Evolutionary conservation across 805 yeast genomes (phyloP).

Genomic region (Lipomyces orientalis): DNA sequence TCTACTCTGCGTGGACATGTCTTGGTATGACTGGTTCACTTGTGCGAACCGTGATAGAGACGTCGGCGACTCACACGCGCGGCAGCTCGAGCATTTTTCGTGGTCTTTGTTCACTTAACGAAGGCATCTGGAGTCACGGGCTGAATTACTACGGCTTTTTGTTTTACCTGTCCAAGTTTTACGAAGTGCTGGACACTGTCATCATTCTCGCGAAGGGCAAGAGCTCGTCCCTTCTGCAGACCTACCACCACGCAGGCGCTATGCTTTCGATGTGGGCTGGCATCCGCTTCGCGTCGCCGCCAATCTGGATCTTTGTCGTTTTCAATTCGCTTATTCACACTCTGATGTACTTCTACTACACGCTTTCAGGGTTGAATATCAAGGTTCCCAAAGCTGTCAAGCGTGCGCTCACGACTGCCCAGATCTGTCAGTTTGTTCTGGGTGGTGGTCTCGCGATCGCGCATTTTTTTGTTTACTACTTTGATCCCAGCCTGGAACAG

Average conservation of each 20-base stretch:
- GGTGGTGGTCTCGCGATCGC: constrained; percentile 72
- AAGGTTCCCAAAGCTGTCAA: constrained; percentile 63
- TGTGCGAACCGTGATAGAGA: constrained; percentile 48
- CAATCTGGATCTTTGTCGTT: constrained; percentile 80
- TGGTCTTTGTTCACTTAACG: constrained; percentile 62
- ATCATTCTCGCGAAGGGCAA: constrained; percentile 71
- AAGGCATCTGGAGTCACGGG: constrained; percentile 63
- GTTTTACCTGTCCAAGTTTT: constrained; percentile 72
- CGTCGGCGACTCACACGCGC: constrained; percentile 44
- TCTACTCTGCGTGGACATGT: constrained; percentile 74
- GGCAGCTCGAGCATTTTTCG: constrained; percentile 58
- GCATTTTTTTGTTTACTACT: constrained; percentile 66
- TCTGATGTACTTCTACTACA: constrained; percentile 73
- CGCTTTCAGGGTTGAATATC: constrained; percentile 63
- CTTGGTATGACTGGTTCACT: constrained; percentile 66
- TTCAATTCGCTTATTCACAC: constrained; percentile 81
- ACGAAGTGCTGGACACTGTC: constrained; percentile 71
- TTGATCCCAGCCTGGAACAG: constrained; percentile 53
- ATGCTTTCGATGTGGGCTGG: constrained; percentile 86
- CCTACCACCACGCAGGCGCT: constrained; percentile 81
- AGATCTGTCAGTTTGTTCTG: constrained; percentile 68
- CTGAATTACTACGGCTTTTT: constrained; percentile 65
- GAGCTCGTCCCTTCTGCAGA: constrained; percentile 68
- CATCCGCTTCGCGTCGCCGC: constrained; percentile 69
- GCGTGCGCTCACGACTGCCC: constrained; percentile 66